Percentiles rank a stretch among this genome's conserved stretches.
Conservation (phyloP, 805 yeast species). For the Starmerella sirachaensis region DNA sequence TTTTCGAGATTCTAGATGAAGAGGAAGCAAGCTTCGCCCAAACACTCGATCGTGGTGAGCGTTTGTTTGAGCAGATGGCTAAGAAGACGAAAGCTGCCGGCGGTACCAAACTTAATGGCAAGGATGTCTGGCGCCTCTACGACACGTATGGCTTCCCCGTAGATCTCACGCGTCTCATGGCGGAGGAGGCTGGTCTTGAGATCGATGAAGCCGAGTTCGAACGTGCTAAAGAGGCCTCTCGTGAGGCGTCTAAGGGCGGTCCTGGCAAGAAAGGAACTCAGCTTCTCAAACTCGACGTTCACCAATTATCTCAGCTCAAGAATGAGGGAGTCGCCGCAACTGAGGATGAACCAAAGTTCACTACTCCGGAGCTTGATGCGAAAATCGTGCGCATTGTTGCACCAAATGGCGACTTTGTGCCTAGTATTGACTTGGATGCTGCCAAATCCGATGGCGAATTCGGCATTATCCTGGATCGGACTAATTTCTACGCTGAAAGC, state of each 20-base stretch:
- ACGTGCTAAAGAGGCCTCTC: constrained; percentile 73
- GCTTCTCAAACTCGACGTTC: constrained; percentile 78
- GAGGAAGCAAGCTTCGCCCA: constrained; percentile 92
- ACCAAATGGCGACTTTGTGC: constrained; percentile 47
- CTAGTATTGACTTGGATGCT: constrained; percentile 29
- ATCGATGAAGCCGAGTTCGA: constrained; percentile 91
- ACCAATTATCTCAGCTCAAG: constrained; percentile 62
- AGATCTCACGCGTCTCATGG: constrained; percentile 95
- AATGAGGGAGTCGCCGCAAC: constrained; percentile 60
- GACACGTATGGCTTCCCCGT: constrained; percentile 99
- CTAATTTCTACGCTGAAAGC: constrained; percentile 95
- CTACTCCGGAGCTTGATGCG: constrained; percentile 51
- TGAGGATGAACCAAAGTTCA: constrained; percentile 67
- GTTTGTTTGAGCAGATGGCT: constrained; percentile 87
- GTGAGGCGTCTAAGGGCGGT: constrained; percentile 77
- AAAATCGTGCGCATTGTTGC: constrained; percentile 54
- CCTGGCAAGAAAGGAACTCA: constrained; percentile 28
- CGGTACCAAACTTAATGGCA: constrained; percentile 70
- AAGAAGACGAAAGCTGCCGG: constrained; percentile 64
- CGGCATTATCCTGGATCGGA: constrained; percentile 77
- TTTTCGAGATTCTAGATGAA: constrained; percentile 85
- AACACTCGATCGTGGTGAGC: constrained; percentile 96
- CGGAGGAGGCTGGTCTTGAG: constrained; percentile 88
- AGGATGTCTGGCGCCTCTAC: constrained; percentile 95
- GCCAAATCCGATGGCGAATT: constrained; percentile 38